Base-by-base conservation (phyloP, 305 asterid genomes). In the Fraxinus baroniana region DNA sequence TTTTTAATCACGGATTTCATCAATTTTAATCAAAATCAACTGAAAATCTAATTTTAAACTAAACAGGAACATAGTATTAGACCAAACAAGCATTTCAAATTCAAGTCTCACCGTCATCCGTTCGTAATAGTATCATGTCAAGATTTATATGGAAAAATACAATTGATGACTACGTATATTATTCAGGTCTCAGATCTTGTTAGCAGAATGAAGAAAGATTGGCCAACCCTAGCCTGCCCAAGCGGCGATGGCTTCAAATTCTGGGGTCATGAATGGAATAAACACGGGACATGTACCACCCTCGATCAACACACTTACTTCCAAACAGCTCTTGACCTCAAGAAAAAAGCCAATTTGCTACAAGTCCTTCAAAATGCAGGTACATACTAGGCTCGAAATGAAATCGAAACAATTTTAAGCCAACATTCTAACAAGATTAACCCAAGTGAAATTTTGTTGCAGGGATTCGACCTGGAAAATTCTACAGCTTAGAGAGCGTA, bases 171-270 rank as follows among this genome's bases (percentile, higher is more conserved):
- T 60, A 62, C 2, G 62, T 15, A 49, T 33, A 8, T 62, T 32
- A 26, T 57, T n/a, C 83, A 93, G 97, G 86, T 94, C 1, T 86
- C 89, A 49, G 97, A 93, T 87, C 87, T 95, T 3, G 80, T 87
- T 2, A 82, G 78, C 18, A 86, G 74, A 85, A 87, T 95, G 94
- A 86, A 91, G 3, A 84, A 84, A 70, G 89, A 95, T 13, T 95
- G 99, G 99, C 98, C 98, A 78, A 90, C 97, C 2, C 88, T 95
- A 8, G 90, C 94, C 0, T 95, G 99, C 76, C 99, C 99, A 9
- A 83, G 90, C 28, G 90, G 88, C 0, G 93, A 93, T 57, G 96
- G 97, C 9, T 77, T 89, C 13, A 86, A 33, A 36, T 95, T 95
- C 57, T 95, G 99, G 99, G 86, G 85, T 0, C 99, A 95, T 44